A percentile compares a stretch with the other conserved stretches of the same genome.
Conservation (phyloP, 192 early-diverging fungal species). For the Gaertneriomyces semiglobifer region DNA sequence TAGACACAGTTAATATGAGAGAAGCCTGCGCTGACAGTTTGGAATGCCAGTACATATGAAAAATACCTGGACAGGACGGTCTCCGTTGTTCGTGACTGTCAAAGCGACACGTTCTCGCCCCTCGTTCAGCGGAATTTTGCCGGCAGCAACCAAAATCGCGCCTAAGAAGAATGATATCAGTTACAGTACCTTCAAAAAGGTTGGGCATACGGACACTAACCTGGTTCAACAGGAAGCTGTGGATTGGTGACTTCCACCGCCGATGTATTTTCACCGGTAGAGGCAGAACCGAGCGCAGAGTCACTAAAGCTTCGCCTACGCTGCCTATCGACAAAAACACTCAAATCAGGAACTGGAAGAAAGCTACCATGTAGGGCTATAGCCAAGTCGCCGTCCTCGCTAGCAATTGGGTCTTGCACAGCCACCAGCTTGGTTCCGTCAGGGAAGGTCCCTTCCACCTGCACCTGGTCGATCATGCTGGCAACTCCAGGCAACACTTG, state of each 20-base stretch:
- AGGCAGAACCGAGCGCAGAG: too few relatives aligned
- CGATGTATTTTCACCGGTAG: too few relatives aligned
- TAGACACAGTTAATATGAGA: neutral
- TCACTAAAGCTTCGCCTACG: too few relatives aligned
- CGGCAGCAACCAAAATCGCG: conserved; percentile 61
- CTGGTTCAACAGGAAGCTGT: too few relatives aligned
- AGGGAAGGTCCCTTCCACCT: conserved; percentile 88
- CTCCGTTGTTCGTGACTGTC: conserved; percentile 86
- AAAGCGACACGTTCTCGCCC: conserved; percentile 66
- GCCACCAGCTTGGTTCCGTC: conserved; percentile 95
- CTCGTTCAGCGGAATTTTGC: conserved; percentile 72
- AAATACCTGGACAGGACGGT: conserved; percentile 83
- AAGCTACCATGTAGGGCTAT: conserved; percentile 88
- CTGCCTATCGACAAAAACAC: conserved; percentile 4
- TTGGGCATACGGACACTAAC: too few relatives aligned
- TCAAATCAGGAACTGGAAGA: conserved; percentile 63
- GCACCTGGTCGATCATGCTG: conserved; percentile 73
- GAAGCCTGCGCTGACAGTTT: neutral
- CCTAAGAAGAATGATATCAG: conserved; percentile 45
- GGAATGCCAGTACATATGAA: neutral
- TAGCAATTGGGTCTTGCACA: conserved; percentile 85
- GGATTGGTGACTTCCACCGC: too few relatives aligned
- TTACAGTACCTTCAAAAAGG: too few relatives aligned
- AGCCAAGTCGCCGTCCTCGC: conserved; percentile 73
- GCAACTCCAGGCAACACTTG: conserved; percentile 76